Conservation (phyloP, 2,329 filamentous ascomycete genomes). For the Colletotrichum noveboracense region DNA sequence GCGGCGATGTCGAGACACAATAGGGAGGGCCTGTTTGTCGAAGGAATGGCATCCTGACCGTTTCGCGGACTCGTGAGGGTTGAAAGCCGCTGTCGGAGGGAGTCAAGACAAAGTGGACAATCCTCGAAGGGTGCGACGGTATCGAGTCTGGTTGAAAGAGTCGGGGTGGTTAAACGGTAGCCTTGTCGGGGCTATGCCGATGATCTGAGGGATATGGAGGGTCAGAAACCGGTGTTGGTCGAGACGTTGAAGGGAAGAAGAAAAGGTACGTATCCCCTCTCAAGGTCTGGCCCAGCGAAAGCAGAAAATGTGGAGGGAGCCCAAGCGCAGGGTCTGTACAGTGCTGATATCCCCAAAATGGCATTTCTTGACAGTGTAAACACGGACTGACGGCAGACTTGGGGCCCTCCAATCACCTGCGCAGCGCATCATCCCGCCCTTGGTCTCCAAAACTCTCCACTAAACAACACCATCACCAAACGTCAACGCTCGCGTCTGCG, state of each 20-base stretch:
- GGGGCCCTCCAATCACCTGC: background rate
- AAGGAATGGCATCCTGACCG: background rate
- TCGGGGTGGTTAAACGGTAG: background rate
- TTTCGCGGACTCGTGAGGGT: background rate
- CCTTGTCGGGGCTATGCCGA: background rate
- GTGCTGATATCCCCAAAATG: background rate
- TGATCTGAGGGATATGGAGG: background rate
- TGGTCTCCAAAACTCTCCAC: background rate
- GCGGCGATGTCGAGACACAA: background rate
- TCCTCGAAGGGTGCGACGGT: background rate
- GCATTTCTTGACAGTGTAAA: background rate
- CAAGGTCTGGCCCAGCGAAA: background rate
- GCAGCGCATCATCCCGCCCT: background rate
- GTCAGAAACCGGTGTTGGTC: background rate
- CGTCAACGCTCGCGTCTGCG: background rate
- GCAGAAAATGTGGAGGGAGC: slow-evolving; percentile 1
- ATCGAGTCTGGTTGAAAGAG: background rate
- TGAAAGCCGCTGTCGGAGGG: background rate
- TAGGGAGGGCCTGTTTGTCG: background rate
- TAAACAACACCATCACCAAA: background rate
- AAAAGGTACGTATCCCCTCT: background rate
- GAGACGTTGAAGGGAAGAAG: background rate
- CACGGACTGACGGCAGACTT: background rate
- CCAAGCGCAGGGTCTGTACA: background rate
- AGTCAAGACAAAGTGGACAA: background rate